phyloP scores from a whole-genome alignment of 805 yeast species.

The Pichia pseudocactophila region DNA sequence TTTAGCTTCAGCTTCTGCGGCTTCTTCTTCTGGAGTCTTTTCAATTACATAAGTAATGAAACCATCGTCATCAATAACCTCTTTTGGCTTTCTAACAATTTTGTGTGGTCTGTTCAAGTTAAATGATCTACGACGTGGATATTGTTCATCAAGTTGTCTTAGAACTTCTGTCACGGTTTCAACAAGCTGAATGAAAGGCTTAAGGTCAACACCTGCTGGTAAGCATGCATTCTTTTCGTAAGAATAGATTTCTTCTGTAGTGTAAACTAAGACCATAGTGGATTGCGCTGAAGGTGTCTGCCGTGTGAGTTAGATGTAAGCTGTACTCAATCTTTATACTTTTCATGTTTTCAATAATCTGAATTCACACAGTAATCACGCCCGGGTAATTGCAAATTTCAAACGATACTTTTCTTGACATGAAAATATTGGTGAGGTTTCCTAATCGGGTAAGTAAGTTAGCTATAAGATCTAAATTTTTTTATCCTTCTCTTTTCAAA shows the following conservation, averaged over 20 bases:
- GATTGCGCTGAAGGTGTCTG: background rate
- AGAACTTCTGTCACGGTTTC: constrained; percentile 49
- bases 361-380: too few species aligned
- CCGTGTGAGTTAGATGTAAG: background rate
- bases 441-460: too few species aligned
- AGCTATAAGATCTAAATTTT: too few species aligned
- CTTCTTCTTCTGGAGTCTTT: constrained; percentile 29
- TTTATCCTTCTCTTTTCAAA: background rate
- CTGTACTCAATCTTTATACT: background rate
- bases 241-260: constrained; percentile 60
- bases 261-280: constrained; percentile 31
- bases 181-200: constrained; percentile 55
- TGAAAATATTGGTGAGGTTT: too few species aligned
- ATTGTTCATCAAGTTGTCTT: constrained; percentile 24
- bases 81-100: constrained; percentile 40
- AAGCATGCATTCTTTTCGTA: constrained; percentile 48
- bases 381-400: background rate
- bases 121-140: constrained; percentile 46
- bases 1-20: constrained; percentile 33
- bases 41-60: constrained; percentile 59
- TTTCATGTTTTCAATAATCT: background rate
- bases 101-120: constrained; percentile 30
- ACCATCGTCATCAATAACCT: constrained; percentile 66
- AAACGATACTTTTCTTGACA: background rate
- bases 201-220: constrained; percentile 56